Percentiles rank a stretch among this genome's conserved stretches.
These are phyloP conservation scores for Bipolaris sorokiniana DNA, from an alignment of 2,329 filamentous ascomycete genomes.

Conservation along the genomic window DNA sequence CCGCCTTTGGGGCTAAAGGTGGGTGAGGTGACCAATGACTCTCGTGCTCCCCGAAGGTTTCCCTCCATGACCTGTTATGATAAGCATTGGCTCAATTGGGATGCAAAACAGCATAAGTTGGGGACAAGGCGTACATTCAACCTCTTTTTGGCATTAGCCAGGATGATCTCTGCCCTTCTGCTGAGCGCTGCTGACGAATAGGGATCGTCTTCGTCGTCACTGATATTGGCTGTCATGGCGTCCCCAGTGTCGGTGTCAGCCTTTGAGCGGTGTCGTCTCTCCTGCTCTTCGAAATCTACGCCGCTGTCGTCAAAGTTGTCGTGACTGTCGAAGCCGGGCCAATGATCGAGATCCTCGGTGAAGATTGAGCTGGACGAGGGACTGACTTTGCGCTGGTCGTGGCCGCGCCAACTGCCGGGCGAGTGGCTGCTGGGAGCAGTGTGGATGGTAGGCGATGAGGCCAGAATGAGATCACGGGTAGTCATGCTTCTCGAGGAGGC, in stretches of 20 bases:
- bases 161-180: conserved; percentile 83
- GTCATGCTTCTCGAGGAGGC: conserved; percentile 20
- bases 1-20: conserved; percentile 53
- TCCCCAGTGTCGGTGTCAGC: conserved; percentile 44
- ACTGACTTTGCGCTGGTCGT: conserved; percentile 39
- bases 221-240: conserved; percentile 48
- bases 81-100: conserved; percentile 29
- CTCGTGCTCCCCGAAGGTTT: conserved; percentile 80
- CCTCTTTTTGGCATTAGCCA: conserved; percentile 89
- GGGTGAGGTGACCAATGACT: conserved; percentile 64
- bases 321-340: conserved; percentile 46
- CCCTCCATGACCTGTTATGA: conserved; percentile 82
- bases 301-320: conserved; percentile 43
- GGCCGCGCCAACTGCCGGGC: conserved; percentile 22
- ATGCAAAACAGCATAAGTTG: not conserved
- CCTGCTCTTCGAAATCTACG: conserved; percentile 43
- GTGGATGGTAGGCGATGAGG: conserved; percentile 45
- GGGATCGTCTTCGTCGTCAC: conserved; percentile 61
- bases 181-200: conserved; percentile 66
- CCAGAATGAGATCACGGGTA: conserved; percentile 31
- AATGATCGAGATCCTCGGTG: conserved; percentile 54
- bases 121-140: conserved; percentile 70
- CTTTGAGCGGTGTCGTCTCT: conserved; percentile 39
- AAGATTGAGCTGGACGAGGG: conserved; percentile 51
- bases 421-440: conserved; percentile 26